Conservation (phyloP, 192 early-diverging fungal species). For the Funneliformis mosseae region DNA sequence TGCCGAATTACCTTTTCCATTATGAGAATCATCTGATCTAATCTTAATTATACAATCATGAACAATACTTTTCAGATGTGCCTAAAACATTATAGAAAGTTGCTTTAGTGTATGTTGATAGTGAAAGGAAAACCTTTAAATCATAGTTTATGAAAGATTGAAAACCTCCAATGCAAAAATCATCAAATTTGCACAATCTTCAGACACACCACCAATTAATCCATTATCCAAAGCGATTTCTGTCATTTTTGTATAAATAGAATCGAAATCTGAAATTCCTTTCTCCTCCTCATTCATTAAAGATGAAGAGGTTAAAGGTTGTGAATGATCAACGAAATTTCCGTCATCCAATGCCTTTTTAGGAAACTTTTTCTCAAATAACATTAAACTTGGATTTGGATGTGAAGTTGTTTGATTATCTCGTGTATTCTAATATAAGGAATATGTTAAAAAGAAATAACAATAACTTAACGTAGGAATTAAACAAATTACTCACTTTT, state of each 20-base stretch:
- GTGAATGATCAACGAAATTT: background rate
- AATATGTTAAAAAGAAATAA: background rate
- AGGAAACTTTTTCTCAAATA: background rate
- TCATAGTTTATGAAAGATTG: background rate
- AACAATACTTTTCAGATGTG: background rate
- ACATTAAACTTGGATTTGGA: background rate
- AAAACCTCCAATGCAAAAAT: constrained; percentile 2
- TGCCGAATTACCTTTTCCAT: background rate
- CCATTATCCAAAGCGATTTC: constrained; percentile 11
- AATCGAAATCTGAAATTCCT: background rate
- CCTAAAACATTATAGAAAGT: background rate
- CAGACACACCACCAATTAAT: constrained; percentile 6
- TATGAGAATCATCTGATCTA: background rate
- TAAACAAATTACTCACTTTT: background rate
- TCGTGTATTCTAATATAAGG: background rate
- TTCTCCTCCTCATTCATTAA: background rate
- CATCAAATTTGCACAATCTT: constrained; percentile 20
- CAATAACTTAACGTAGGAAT: background rate
- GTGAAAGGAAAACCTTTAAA: background rate
- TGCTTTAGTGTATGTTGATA: background rate
- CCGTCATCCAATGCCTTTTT: background rate
- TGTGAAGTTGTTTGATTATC: background rate
- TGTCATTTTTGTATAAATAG: constrained; percentile 5
- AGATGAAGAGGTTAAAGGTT: background rate
- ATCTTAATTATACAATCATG: constrained; percentile 6